Conservation (phyloP, 257 asterid species). For the Lantana camara region DNA sequence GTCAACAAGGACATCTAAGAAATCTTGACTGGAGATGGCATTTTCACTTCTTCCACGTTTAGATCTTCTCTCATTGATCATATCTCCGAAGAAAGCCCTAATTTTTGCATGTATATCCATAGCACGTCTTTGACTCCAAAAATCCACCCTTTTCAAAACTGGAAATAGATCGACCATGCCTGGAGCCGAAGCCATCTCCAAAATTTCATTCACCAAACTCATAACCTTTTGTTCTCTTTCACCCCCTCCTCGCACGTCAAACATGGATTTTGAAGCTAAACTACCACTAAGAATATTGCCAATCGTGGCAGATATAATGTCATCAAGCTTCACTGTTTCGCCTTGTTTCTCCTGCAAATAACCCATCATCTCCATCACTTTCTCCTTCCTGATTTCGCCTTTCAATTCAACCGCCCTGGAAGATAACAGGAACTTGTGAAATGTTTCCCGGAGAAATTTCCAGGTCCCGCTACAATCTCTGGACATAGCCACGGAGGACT, state of each 20-base stretch:
- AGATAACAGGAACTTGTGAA: slow-evolving; percentile 10
- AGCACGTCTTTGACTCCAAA: slow-evolving; percentile 22
- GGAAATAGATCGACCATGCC: slow-evolving; percentile 22
- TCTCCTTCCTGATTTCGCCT: background rate
- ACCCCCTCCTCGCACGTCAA: background rate
- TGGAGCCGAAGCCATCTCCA: slow-evolving; percentile 14
- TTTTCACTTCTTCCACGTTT: background rate
- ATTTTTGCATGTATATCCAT: slow-evolving; percentile 6
- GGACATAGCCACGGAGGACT: slow-evolving; percentile 18
- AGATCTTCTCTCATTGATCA: slow-evolving; percentile 5
- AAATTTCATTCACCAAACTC: slow-evolving; percentile 10
- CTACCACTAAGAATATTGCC: slow-evolving; percentile 1
- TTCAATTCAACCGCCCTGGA: slow-evolving; percentile 9
- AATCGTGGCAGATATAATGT: slow-evolving; percentile 5
- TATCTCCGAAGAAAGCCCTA: slow-evolving; percentile 10
- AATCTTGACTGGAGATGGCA: background rate
- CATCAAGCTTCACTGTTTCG: slow-evolving; percentile 13
- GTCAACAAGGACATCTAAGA: slow-evolving; percentile 21
- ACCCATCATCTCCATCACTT: slow-evolving; percentile 16
- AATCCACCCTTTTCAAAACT: background rate
- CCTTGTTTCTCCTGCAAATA: slow-evolving; percentile 13
- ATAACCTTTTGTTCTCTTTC: slow-evolving; percentile 9
- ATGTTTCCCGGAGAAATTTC: slow-evolving; percentile 17
- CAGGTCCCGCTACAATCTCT: slow-evolving; percentile 22
- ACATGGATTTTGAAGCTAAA: slow-evolving; percentile 7